Evolutionary conservation across 2,329 filamentous ascomycete species (phyloP).

Genomic region (Fonsecaea pedrosoi): DNA sequence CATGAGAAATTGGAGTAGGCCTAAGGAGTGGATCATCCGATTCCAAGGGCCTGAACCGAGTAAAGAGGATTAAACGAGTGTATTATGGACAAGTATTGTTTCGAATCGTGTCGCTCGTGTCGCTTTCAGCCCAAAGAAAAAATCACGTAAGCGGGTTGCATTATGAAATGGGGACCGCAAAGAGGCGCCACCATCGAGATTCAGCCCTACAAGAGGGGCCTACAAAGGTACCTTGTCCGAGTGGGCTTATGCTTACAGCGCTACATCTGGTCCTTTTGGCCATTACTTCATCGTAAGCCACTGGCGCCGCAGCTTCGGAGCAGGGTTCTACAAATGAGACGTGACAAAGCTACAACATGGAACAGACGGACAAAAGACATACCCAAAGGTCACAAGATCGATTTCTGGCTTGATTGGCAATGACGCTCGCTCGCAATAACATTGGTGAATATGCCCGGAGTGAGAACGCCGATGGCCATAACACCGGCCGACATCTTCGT

Average conservation of each 20-base stretch:
- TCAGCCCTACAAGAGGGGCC: background rate
- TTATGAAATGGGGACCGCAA: constrained; percentile 5
- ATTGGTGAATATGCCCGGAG: background rate
- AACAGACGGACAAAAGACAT: background rate
- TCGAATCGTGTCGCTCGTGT: background rate
- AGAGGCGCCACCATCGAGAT: background rate
- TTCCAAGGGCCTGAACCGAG: background rate
- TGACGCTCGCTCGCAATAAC: background rate
- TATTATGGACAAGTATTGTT: background rate
- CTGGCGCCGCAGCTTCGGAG: background rate
- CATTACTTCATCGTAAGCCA: constrained; percentile 1
- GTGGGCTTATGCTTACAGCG: background rate
- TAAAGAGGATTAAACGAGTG: background rate
- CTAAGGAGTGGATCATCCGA: background rate
- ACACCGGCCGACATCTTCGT: background rate
- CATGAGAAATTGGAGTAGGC: background rate
- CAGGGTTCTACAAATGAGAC: background rate
- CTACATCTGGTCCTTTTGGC: background rate
- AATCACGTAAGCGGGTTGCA: constrained; percentile 11
- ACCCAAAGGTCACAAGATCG: background rate
- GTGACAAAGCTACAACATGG: background rate
- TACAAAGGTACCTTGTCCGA: too few species aligned
- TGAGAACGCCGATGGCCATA: background rate
- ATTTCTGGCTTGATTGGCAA: background rate
- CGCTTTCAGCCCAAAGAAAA: background rate